These are phyloP conservation scores for Micromonas pusilla DNA, from an alignment of 139 green algal genomes.

Conservation along the genomic window DNA sequence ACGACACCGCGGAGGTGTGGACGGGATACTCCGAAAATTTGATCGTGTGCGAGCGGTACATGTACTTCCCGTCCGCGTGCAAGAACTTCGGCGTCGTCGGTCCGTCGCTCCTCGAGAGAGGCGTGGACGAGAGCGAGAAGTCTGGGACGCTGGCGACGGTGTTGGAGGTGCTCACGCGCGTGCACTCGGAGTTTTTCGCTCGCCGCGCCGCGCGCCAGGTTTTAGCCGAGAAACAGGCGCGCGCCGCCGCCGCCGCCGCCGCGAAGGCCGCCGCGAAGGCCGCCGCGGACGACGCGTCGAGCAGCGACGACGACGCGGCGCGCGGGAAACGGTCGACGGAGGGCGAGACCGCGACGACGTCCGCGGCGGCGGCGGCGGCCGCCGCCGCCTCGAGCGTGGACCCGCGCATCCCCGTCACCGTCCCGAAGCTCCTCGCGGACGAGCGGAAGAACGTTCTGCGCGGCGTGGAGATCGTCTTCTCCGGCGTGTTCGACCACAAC, in stretches of 20 bases:
- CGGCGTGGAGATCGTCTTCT: conserved; percentile 69
- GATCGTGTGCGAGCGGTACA: conserved; percentile 70
- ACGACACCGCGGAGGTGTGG: conserved; percentile 5
- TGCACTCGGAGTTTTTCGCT: conserved; percentile 52
- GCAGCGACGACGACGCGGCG: too few species aligned
- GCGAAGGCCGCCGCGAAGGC: neutral
- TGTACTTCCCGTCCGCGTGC: conserved; percentile 74
- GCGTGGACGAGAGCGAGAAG: conserved; percentile 52
- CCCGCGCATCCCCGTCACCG: neutral
- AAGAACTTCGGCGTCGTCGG: conserved; percentile 14
- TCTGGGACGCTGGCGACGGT: conserved; percentile 46
- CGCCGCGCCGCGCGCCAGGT: too few species aligned
- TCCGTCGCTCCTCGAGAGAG: conserved; percentile 17
- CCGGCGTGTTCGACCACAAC: conserved; percentile 55
- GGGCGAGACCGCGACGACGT: neutral
- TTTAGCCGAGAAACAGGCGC: neutral
- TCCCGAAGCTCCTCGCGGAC: conserved; percentile 39
- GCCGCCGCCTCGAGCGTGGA: neutral
- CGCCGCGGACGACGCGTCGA: neutral
- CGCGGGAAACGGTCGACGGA: too few species aligned
- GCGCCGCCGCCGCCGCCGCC: too few species aligned
- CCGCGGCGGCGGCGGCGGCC: too few species aligned
- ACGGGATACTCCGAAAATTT: conserved; percentile 34
- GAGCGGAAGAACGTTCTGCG: conserved; percentile 42
- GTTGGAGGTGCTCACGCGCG: conserved; percentile 44